Percentiles rank a stretch among this genome's conserved stretches.
phyloP scores from a whole-genome alignment of 768 basidiomycete species.

The Tricholoma flavovirens region DNA sequence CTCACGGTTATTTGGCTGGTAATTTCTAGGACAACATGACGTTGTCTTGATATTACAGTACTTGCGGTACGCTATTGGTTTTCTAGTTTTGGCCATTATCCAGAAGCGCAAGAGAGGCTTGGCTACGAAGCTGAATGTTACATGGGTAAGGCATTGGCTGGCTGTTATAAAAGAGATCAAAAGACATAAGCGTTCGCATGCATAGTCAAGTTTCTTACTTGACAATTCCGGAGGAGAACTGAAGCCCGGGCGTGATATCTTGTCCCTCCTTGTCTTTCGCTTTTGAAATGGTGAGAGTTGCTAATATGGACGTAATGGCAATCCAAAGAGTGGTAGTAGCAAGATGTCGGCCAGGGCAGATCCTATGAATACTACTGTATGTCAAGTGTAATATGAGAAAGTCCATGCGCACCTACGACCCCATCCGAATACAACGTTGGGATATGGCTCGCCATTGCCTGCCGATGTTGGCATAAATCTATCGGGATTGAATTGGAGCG shows the following conservation, averaged over 20 bases:
- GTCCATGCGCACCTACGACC: constrained; percentile 7
- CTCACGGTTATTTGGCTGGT: too few relatives aligned
- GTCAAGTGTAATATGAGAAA: too few relatives aligned
- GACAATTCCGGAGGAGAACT: too few relatives aligned
- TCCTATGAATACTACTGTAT: constrained; percentile 20
- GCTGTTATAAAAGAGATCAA: constrained; percentile 8
- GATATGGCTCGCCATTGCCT: constrained; percentile 14
- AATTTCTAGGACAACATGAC: too few relatives aligned
- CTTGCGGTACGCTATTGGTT: too few relatives aligned
- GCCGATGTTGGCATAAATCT: constrained; percentile 22
- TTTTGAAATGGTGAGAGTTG: constrained; percentile 22
- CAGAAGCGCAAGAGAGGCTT: background rate
- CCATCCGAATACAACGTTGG: constrained; percentile 28
- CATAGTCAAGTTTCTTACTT: too few relatives aligned
- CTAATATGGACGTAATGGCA: constrained; percentile 21
- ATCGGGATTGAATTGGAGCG: constrained; percentile 19
- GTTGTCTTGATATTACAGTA: too few relatives aligned
- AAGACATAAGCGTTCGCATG: constrained; percentile 22
- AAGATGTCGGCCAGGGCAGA: constrained; percentile 23
- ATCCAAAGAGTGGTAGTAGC: constrained; percentile 19
- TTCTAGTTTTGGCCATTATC: background rate
- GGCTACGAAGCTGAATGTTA: background rate
- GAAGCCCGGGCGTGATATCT: constrained; percentile 11
- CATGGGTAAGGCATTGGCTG: background rate
- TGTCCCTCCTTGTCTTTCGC: constrained; percentile 22